Conservation (phyloP, 257 asterid genomes). For the Lithospermum erythrorhizon region DNA sequence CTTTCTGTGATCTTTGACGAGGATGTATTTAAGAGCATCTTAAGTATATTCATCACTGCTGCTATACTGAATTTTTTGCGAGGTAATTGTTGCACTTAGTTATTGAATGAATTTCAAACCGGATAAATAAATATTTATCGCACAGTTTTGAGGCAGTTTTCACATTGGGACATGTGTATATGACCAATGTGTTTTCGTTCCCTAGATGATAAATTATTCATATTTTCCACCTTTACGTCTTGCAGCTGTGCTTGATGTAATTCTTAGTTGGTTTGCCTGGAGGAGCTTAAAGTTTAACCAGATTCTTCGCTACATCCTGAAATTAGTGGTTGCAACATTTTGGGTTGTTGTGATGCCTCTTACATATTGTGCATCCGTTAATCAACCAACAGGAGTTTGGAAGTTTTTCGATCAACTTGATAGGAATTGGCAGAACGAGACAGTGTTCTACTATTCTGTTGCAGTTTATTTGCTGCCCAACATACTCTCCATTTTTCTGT, state of each 20-base stretch:
- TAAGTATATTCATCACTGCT: constrained; percentile 93
- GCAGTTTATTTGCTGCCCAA: constrained; percentile 86
- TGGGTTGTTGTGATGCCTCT: constrained; percentile 89
- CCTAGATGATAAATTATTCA: background rate
- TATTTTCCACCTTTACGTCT: constrained; percentile 13
- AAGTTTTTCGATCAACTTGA: constrained; percentile 63
- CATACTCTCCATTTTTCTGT: constrained; percentile 58
- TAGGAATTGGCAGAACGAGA: constrained; percentile 49
- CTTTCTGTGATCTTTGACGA: constrained; percentile 47
- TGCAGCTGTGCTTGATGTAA: constrained; percentile 84
- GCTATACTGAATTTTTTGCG: constrained; percentile 69
- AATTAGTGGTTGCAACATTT: constrained; percentile 63
- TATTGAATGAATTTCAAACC: background rate
- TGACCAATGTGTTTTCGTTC: background rate
- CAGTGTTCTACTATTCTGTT: constrained; percentile 61
- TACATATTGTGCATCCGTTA: constrained; percentile 65
- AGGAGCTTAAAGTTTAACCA: constrained; percentile 66
- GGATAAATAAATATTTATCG: background rate
- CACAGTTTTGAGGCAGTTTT: background rate
- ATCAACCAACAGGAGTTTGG: constrained; percentile 70
- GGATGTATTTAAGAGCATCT: constrained; percentile 49
- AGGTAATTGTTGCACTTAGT: constrained; percentile 31
- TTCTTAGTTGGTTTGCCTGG: constrained; percentile 77
- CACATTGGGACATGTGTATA: background rate
- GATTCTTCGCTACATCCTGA: constrained; percentile 78